phyloP scores from a whole-genome alignment of 2,329 filamentous ascomycete species.

The Metarhizium robertsii region DNA sequence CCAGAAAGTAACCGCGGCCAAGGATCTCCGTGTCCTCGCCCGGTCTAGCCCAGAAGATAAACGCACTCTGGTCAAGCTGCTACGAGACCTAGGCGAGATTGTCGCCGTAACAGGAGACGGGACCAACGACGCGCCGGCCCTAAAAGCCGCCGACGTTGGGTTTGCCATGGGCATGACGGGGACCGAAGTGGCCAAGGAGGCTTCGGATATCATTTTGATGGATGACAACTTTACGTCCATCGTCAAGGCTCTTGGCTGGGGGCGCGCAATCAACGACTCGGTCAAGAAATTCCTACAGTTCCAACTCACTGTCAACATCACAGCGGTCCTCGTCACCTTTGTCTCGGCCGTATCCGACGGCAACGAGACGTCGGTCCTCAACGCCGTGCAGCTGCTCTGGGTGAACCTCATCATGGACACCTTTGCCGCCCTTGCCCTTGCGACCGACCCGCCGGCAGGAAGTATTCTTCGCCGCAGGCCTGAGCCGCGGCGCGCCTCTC shows the following conservation, averaged over 20 bases:
- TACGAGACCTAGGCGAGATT: conserved; percentile 44
- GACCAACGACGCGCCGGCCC: conserved; percentile 55
- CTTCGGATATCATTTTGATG: conserved; percentile 56
- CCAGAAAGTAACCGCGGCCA: conserved; percentile 17
- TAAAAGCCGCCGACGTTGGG: conserved; percentile 57
- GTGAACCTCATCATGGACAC: conserved; percentile 64
- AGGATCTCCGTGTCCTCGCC: conserved; percentile 42
- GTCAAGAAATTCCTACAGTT: conserved; percentile 63
- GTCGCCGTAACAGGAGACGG: conserved; percentile 59
- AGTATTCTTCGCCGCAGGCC: conserved; percentile 46
- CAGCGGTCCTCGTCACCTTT: conserved; percentile 57
- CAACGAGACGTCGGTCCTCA: conserved; percentile 48
- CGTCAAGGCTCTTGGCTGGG: conserved; percentile 58
- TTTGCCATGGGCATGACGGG: conserved; percentile 61
- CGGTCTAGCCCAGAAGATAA: conserved; percentile 53
- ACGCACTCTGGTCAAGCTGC: conserved; percentile 41
- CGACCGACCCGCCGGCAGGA: conserved; percentile 51
- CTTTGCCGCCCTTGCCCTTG: conserved; percentile 55
- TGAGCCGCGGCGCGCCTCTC: conserved; percentile 54
- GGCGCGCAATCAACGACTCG: conserved; percentile 57
- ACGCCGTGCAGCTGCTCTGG: conserved; percentile 58
- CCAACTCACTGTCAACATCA: conserved; percentile 62
- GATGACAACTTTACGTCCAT: conserved; percentile 60
- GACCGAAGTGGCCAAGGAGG: conserved; percentile 62
- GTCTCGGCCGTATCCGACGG: conserved; percentile 50